Base-by-base conservation (phyloP, 768 basidiomycete genomes). In the Pulveroboletus sp. region DNA sequence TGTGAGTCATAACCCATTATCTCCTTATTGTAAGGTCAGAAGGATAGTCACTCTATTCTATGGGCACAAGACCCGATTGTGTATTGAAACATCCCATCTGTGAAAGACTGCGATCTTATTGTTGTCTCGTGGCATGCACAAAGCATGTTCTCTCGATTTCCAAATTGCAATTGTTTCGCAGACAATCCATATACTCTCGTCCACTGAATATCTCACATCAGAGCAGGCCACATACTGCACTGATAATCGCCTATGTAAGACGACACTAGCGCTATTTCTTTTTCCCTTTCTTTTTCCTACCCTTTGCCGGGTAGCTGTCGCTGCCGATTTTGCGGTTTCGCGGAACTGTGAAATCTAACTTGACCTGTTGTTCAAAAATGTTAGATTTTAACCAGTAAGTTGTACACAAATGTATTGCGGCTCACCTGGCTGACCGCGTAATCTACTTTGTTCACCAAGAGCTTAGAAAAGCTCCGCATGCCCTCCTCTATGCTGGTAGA, bases 401-500 rank as follows among this genome's bases (percentile, higher is more conserved):
- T 29, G 27, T 29, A 29, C 6, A 6, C 27, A 12, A 12, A 29
- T 6, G 27, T 6, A 29, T 12, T 29, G 12, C 27, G 6, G 27
- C 27, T 6, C 27, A 55, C 63, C 43, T 48, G 20, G 29, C 51
- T 41, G 34, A 55, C 49, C 0, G 31, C 14, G 13, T 53, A 45
- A 6, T 54, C 59, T 13, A 63, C 14, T 50, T 55, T 49, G 16
- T 24, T 38, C 22, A 13, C 10, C 11, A 64, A 48, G 16, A 62
- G 11, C 1, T 27, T 39, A 2, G 20, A n/a, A 24, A 63, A 53
- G 19, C 51, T 45, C 7, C 35, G 52, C 62, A 61, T 57, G 5
- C 49, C 55, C 20, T 39, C 48, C 6, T 22, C 10, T 2, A 64
- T 17, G 17, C 6, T 26, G 1, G 31, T 11, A 13, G 45, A 47